phyloP scores from a whole-genome alignment of 2,329 filamentous ascomycete genomes.

The Pseudogymnoascus verrucosus region DNA sequence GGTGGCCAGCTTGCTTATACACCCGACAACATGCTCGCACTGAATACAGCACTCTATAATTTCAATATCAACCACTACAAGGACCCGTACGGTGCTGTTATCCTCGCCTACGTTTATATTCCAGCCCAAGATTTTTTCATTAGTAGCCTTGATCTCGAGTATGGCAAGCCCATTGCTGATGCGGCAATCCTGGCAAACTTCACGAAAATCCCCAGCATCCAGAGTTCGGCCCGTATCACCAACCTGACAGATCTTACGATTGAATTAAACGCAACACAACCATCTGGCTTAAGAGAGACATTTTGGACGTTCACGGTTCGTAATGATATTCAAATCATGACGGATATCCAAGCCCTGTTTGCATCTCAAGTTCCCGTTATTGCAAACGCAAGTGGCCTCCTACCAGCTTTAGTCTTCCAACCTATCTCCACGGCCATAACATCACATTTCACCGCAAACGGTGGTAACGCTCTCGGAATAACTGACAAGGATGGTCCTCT shows the following conservation, averaged over 20 bases:
- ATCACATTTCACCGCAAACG: slow-evolving; percentile 16
- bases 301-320: slow-evolving; percentile 19
- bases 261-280: slow-evolving; percentile 1
- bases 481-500: slow-evolving; percentile 14
- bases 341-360: slow-evolving; percentile 16
- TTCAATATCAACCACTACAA: slow-evolving; percentile 3
- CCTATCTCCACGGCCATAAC: slow-evolving; percentile 18
- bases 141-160: slow-evolving; percentile 12
- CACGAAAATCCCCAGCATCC: slow-evolving; percentile 14
- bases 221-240: slow-evolving; percentile 12
- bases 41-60: background rate
- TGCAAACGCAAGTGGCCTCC: slow-evolving; percentile 12
- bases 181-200: slow-evolving; percentile 18
- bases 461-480: slow-evolving; percentile 22
- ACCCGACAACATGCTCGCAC: background rate
- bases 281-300: slow-evolving; percentile 6
- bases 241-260: slow-evolving; percentile 16
- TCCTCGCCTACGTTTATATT: slow-evolving; percentile 11
- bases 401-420: slow-evolving; percentile 18
- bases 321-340: slow-evolving; percentile 15
- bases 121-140: slow-evolving; percentile 12
- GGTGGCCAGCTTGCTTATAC: background rate
- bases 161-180: slow-evolving; percentile 17
- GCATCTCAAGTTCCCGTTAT: slow-evolving; percentile 14
- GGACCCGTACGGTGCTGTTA: background rate